These are phyloP conservation scores for Cyclotella kingstonii DNA, from an alignment of 108 stramenopile genomes.

Conservation along the genomic window DNA sequence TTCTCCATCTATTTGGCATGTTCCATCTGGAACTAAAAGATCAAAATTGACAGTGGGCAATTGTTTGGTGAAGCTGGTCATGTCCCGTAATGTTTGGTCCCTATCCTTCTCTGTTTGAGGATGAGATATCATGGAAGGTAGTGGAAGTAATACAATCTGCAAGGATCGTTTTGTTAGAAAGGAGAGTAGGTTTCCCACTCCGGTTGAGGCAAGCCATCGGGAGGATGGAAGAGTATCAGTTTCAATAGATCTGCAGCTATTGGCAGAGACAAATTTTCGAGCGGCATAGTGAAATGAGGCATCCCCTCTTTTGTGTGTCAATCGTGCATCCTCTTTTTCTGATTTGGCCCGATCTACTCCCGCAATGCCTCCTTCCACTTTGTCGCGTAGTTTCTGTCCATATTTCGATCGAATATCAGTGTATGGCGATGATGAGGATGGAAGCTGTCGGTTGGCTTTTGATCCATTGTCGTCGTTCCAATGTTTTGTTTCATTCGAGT, in stretches of 20 bases:
- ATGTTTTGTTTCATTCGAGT: constrained; percentile 3
- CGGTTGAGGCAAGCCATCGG: constrained; percentile 78
- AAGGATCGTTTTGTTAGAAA: constrained; percentile 68
- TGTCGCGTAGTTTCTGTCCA: constrained; percentile 56
- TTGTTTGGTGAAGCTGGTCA: constrained; percentile 61
- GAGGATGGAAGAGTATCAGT: constrained; percentile 16
- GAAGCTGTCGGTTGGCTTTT: not conserved
- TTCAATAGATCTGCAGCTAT: constrained; percentile 9
- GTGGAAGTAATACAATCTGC: constrained; percentile 70
- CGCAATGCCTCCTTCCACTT: constrained; percentile 65
- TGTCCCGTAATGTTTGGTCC: constrained; percentile 24
- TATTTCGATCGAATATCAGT: constrained; percentile 80
- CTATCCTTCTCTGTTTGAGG: constrained; percentile 34
- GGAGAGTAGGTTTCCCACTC: constrained; percentile 62
- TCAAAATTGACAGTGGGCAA: constrained; percentile 54
- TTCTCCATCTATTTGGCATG: constrained; percentile 27
- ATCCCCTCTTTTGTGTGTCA: constrained; percentile 46
- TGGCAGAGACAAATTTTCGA: constrained; percentile 37
- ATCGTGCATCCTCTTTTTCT: constrained; percentile 62
- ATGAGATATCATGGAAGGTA: constrained; percentile 32
- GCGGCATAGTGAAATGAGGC: constrained; percentile 77
- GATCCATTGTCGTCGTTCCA: constrained; percentile 45
- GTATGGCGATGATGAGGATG: constrained; percentile 4
- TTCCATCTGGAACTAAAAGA: constrained; percentile 38
- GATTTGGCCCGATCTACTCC: constrained; percentile 72